Evolutionary conservation across 164 flowering plant species (phyloP), one percentile per base, ranked within the genome.

Genomic region (Aristolochia californica): DNA sequence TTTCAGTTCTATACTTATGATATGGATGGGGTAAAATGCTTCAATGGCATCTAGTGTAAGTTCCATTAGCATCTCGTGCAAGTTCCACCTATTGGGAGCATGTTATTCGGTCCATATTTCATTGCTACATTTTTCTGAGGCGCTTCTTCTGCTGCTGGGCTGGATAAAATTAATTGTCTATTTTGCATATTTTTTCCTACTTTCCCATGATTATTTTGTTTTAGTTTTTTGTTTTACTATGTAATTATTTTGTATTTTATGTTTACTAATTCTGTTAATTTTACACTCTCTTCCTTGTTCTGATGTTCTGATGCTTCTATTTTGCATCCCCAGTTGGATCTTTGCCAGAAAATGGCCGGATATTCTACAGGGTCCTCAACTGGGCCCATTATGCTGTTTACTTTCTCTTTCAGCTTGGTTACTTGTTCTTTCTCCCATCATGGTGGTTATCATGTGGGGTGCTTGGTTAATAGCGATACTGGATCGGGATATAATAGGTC

Each of bases 321-420:
- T 60, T 47, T 67, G 48, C 53, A 52, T 24, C 55, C n/a, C 58
- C 93, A 94, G 99, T 74, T 94, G 97, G 99, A 84, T 90, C 55
- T 90, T 90, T 76, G 99, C 99, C 53, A 75, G 99, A 65, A 94
- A 85, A 77, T 94, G 99, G 99, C 96, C 97, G 43, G 64, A 66
- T 43, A 56, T 86, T 47, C 69, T 94, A 52, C 84, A 80, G 68
- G 96, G 96, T 8, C 83, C 85, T 50, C 95, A 81, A 55, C 73
- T 94, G 65, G 77, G 83, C 68, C 51, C 76, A 25, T n/a, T 94
- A 21, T 94, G 99, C 67, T 68, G 80, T 50, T 64, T 83, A 56
- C 77, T 94, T 28, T 80, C 88, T 51, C 63, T 88, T 25, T 75
- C 67, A 58, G 83, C 91, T 28, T 94, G 97, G 97, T 26, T 70